Percentiles rank a stretch among this genome's conserved stretches.
These are phyloP conservation scores for Chytriomyces hyalinus DNA, from an alignment of 192 early-diverging fungal genomes.

Conservation along the genomic window DNA sequence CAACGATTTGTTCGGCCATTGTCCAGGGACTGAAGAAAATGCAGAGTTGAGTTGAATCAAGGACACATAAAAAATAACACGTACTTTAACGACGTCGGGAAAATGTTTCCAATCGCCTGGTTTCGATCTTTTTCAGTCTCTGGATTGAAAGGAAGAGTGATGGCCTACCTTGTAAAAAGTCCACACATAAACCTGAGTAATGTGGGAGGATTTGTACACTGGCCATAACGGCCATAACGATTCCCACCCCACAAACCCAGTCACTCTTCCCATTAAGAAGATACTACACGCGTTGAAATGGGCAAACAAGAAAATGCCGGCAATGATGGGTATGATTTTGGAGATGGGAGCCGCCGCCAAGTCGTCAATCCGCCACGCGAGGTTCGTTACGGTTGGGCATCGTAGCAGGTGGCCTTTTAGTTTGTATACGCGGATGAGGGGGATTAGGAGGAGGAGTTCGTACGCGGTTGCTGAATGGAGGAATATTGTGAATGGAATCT, in stretches of 20 bases:
- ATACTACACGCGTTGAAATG: conserved; percentile 36
- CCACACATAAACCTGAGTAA: not conserved
- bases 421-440: not conserved
- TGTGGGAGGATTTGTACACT: not conserved
- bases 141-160: too few species aligned
- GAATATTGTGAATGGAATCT: not conserved
- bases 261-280: conserved; percentile 18
- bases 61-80: not conserved
- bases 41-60: not conserved
- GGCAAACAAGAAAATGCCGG: conserved; percentile 26
- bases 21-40: conserved; percentile 3
- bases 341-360: not conserved
- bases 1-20: conserved; percentile 3
- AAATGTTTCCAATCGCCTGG: conserved; percentile 36
- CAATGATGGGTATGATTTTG: conserved; percentile 1
- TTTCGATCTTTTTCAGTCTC: not conserved
- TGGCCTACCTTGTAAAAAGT: conserved; percentile 14
- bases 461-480: not conserved
- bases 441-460: conserved; percentile 6
- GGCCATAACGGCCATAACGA: conserved; percentile 1
- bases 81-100: conserved; percentile 21
- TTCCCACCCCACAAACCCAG: conserved; percentile 3
- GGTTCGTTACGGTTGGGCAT: not conserved
- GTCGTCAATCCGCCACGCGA: not conserved
- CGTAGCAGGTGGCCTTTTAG: not conserved